Percentiles rank a stretch among this genome's conserved stretches.
These are phyloP conservation scores for Lecanicillium sp. DNA, from an alignment of 2,329 filamentous ascomycete species.

Conservation along the genomic window DNA sequence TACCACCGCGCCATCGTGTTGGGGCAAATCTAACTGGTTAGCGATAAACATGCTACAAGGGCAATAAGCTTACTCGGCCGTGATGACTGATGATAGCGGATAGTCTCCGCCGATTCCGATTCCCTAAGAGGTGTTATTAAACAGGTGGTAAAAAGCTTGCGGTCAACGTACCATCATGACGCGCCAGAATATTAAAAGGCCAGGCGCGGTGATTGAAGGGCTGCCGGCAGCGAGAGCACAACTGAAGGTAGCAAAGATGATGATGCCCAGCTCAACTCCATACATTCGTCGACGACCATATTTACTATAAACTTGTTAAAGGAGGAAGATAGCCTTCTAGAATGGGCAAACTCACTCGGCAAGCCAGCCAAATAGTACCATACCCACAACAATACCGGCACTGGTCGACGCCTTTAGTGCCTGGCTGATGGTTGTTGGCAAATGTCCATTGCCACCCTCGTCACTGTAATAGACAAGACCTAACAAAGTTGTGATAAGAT, in stretches of 20 bases:
- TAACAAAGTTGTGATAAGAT: constrained; percentile 62
- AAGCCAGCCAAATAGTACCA: constrained; percentile 68
- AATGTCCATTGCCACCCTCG: constrained; percentile 41
- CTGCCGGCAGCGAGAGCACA: constrained; percentile 57
- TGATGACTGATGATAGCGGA: constrained; percentile 72
- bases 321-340: no score
- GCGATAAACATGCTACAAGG: constrained; percentile 13
- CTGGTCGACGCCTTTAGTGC: constrained; percentile 77
- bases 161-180: constrained; percentile 55
- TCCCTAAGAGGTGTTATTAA: constrained; percentile 32
- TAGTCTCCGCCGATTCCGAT: constrained; percentile 78
- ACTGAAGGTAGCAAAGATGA: constrained; percentile 62
- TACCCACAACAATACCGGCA: constrained; percentile 70
- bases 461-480: constrained; percentile 70
- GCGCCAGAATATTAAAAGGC: constrained; percentile 65
- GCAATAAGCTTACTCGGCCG: constrained; percentile 49
- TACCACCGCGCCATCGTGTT: constrained; percentile 72
- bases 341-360: constrained; percentile 48
- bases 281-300: constrained; percentile 78
- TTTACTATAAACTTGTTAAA: constrained; percentile 25
- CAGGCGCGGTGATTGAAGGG: constrained; percentile 49
- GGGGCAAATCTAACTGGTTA: constrained; percentile 57
- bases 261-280: constrained; percentile 66
- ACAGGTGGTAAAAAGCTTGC: not conserved
- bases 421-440: constrained; percentile 60